These are phyloP conservation scores for Pugionium cornutum DNA, from an alignment of 345 rosid genomes.

Conservation along the genomic window DNA sequence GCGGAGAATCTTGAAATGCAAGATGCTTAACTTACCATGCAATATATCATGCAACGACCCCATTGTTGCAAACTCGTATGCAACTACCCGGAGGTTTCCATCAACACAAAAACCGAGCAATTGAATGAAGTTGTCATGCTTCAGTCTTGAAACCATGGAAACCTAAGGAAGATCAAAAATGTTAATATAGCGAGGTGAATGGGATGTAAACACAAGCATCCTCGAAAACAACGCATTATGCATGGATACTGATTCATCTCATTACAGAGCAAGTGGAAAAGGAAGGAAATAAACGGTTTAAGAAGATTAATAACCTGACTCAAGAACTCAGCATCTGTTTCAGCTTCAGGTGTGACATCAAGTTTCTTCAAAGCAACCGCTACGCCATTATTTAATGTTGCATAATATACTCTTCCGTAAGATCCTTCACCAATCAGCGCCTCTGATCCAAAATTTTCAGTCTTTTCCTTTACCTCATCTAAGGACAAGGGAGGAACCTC, in stretches of 20 bases:
- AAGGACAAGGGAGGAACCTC: constrained; percentile 60
- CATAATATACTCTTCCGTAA: constrained; percentile 85
- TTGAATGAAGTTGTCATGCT: constrained; percentile 82
- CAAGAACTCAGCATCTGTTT: constrained; percentile 73
- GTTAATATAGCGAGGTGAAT: constrained; percentile 17
- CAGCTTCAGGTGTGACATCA: constrained; percentile 77
- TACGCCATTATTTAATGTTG: constrained; percentile 57
- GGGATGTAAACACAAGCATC: constrained; percentile 16
- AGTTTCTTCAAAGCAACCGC: constrained; percentile 79
- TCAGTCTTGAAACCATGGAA: constrained; percentile 89
- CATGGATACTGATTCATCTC: constrained; percentile 2
- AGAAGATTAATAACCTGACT: constrained; percentile 60
- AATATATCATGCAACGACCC: constrained; percentile 96
- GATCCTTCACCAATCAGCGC: constrained; percentile 91
- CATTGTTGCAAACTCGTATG: constrained; percentile 98
- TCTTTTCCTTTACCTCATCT: constrained; percentile 65
- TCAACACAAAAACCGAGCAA: constrained; percentile 87
- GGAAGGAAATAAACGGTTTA: not conserved
- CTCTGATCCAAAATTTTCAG: constrained; percentile 63
- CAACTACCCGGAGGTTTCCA: constrained; percentile 87
- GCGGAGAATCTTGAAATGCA: constrained; percentile 4
- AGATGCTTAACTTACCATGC: constrained; percentile 60
- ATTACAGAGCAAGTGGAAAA: not conserved
- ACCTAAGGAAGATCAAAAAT: constrained; percentile 50
- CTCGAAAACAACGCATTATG: not conserved